These are phyloP conservation scores for Tolypocladium nubicola DNA, from an alignment of 2,329 filamentous ascomycete species.

Conservation along the genomic window DNA sequence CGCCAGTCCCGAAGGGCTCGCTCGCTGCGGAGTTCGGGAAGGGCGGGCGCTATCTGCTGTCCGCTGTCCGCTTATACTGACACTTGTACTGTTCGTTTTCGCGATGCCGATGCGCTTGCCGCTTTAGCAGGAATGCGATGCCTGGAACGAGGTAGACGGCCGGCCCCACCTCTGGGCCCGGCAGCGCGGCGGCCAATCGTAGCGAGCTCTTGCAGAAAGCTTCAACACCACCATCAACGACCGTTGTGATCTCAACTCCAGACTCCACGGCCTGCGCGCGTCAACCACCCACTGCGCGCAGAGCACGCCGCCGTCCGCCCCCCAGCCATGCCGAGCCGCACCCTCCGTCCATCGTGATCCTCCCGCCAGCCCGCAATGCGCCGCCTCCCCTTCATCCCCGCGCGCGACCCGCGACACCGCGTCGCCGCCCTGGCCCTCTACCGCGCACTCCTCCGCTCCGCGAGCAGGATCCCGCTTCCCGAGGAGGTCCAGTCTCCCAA, in stretches of 20 bases:
- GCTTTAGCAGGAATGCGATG: background rate
- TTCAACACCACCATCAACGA: background rate
- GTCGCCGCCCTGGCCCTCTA: constrained; percentile 58
- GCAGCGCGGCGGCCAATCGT: background rate
- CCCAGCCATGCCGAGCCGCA: background rate
- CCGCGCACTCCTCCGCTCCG: constrained; percentile 55
- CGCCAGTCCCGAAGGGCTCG: background rate
- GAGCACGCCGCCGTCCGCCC: background rate
- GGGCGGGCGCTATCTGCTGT: background rate
- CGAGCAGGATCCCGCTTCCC: constrained; percentile 40
- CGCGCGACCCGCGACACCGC: constrained; percentile 41
- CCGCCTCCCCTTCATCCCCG: constrained; percentile 30
- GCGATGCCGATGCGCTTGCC: background rate
- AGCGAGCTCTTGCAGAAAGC: background rate
- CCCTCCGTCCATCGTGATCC: background rate
- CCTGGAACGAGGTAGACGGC: too few relatives aligned
- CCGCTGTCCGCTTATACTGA: background rate
- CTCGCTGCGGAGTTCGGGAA: background rate
- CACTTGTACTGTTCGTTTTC: background rate
- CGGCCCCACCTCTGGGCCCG: background rate
- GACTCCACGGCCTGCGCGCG: background rate
- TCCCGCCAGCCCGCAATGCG: constrained; percentile 10
- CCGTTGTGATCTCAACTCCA: background rate
- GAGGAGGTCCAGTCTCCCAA: constrained; percentile 20
- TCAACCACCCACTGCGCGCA: background rate